These are phyloP conservation scores for Hyaloscypha variabilis DNA, from an alignment of 495 filamentous ascomycete species.

Conservation along the genomic window DNA sequence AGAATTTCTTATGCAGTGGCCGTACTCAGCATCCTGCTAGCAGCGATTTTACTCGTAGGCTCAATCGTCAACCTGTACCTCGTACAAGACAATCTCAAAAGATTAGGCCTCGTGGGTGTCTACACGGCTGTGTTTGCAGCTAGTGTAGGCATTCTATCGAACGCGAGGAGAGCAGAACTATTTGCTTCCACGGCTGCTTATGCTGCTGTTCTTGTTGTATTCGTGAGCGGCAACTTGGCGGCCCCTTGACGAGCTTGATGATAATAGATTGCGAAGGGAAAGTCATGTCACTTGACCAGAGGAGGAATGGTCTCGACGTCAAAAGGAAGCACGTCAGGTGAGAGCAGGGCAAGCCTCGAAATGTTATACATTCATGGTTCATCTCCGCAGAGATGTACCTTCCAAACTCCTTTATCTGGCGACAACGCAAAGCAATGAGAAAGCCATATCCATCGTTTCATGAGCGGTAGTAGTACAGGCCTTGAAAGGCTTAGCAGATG, in stretches of 20 bases:
- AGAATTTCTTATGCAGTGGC: background rate
- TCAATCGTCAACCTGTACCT: slow-evolving; percentile 14
- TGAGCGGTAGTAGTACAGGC: background rate
- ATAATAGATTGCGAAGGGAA: background rate
- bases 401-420: slow-evolving; percentile 2
- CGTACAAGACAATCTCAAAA: background rate
- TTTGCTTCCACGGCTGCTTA: background rate
- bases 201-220: slow-evolving; percentile 33
- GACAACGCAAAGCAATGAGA: background rate
- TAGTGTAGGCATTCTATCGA: slow-evolving; percentile 24
- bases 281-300: background rate
- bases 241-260: background rate
- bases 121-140: slow-evolving; percentile 22
- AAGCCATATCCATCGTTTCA: slow-evolving; percentile 1
- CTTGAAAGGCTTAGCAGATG: slow-evolving; percentile 4
- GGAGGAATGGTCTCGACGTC: background rate
- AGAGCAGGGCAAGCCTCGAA: background rate
- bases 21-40: slow-evolving; percentile 11
- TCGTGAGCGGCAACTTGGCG: slow-evolving; percentile 11
- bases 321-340: background rate
- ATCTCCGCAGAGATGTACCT: background rate
- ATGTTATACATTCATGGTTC: slow-evolving; percentile 5
- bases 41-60: slow-evolving; percentile 12
- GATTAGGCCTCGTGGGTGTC: slow-evolving; percentile 1
- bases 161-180: slow-evolving; percentile 30